phyloP scores from a whole-genome alignment of 371 early-diverging fungal genomes.

The Mucor saturninus region DNA sequence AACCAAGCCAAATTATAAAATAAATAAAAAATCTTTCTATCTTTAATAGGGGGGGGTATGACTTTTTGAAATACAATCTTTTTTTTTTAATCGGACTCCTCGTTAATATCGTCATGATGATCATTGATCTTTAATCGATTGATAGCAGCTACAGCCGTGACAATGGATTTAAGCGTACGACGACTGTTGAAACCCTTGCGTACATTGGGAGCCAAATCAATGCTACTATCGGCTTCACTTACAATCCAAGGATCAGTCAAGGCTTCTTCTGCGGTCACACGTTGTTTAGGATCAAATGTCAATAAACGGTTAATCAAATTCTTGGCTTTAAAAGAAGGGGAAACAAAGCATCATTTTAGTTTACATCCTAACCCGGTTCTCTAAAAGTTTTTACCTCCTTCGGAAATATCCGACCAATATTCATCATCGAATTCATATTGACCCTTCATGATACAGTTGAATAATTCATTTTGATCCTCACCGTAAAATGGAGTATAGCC shows the following conservation, averaged over 20 bases:
- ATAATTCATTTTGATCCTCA: constrained; percentile 63
- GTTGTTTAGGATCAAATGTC: constrained; percentile 67
- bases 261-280: constrained; percentile 77
- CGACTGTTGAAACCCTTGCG: constrained; percentile 38
- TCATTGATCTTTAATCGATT: constrained; percentile 18
- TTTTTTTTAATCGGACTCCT: background rate
- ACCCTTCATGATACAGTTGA: constrained; percentile 66
- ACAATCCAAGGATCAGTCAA: constrained; percentile 73
- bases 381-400: constrained; percentile 45
- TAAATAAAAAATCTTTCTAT: background rate
- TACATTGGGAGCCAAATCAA: constrained; percentile 37
- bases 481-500: constrained; percentile 90
- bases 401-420: constrained; percentile 79
- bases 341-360: background rate
- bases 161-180: constrained; percentile 27
- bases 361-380: no score
- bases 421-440: constrained; percentile 74
- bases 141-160: constrained; percentile 31
- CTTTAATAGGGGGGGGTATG: background rate
- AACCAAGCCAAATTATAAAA: constrained; percentile 37
- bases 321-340: constrained; percentile 61
- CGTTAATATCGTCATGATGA: constrained; percentile 2
- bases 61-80: background rate
- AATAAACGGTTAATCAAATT: constrained; percentile 74
- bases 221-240: constrained; percentile 9